Percentiles rank a stretch among this genome's conserved stretches.
Evolutionary conservation across 2,329 filamentous ascomycete species (phyloP).

Genomic region (Talaromyces amestolkiae): DNA sequence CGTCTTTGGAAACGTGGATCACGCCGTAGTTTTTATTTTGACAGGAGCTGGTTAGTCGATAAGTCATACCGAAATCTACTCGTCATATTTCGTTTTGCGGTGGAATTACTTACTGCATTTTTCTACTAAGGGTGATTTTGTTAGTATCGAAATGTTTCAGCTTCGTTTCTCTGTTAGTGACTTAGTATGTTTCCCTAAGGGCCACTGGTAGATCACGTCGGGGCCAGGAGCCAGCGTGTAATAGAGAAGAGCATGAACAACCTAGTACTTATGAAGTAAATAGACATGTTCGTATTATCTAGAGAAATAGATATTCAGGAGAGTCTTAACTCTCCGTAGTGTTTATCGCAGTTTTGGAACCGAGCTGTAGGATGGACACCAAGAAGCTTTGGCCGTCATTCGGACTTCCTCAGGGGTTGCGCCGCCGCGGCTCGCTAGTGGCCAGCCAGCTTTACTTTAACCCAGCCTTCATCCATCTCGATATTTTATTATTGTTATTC

Average conservation of each 20-base stretch:
- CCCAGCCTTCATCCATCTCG: constrained; percentile 21
- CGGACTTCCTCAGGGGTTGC: constrained; percentile 30
- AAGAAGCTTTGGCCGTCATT: constrained; percentile 27
- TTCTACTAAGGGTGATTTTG: not conserved
- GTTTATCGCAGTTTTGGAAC: not conserved
- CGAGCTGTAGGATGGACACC: not conserved
- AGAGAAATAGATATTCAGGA: not conserved
- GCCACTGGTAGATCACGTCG: not conserved
- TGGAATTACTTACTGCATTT: not conserved
- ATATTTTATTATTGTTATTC: constrained; percentile 11
- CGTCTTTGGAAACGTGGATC: constrained; percentile 5
- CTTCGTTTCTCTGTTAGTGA: not conserved
- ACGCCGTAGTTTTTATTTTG: not conserved
- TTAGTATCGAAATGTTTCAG: not conserved
- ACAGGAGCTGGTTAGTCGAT: not conserved
- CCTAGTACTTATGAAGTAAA: not conserved
- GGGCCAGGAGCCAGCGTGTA: not conserved
- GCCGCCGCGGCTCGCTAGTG: constrained; percentile 28
- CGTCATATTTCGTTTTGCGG: not conserved
- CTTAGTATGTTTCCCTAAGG: no score
- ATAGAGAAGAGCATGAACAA: not conserved
- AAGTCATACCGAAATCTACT: not conserved
- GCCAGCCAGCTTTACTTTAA: constrained; percentile 26
- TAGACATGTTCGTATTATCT: not conserved
- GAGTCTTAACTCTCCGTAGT: not conserved